phyloP scores from a whole-genome alignment of 805 yeast species.

The Metahyphopichia silvanorum region DNA sequence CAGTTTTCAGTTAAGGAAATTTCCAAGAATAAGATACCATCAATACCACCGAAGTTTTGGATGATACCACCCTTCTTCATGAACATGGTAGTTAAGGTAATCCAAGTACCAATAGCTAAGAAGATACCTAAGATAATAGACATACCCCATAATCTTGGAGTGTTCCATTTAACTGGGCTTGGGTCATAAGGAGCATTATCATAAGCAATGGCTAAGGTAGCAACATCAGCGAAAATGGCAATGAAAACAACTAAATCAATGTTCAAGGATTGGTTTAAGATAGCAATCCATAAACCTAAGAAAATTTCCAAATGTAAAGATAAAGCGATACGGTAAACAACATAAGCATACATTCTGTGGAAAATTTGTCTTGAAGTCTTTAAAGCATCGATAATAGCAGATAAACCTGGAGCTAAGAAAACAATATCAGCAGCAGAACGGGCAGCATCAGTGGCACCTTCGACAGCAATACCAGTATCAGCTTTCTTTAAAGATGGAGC shows the following conservation, averaged over 20 bases:
- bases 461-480: constrained; percentile 90
- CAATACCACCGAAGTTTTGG: constrained; percentile 93
- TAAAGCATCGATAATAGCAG: constrained; percentile 88
- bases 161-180: constrained; percentile 93
- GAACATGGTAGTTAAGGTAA: constrained; percentile 91
- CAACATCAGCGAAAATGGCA: constrained; percentile 97
- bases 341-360: constrained; percentile 99
- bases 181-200: constrained; percentile 96
- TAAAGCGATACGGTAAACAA: constrained; percentile 96
- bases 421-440: constrained; percentile 96
- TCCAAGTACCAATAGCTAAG: constrained; percentile 92
- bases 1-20: constrained; percentile 95
- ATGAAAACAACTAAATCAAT: constrained; percentile 92
- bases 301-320: constrained; percentile 92
- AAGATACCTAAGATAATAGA: constrained; percentile 82
- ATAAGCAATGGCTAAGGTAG: constrained; percentile 95
- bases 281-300: constrained; percentile 96
- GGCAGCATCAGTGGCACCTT: constrained; percentile 97
- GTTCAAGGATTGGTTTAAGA: constrained; percentile 79
- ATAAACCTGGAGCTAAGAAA: constrained; percentile 89
- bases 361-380: constrained; percentile 95
- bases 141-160: constrained; percentile 97
- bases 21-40: constrained; percentile 91
- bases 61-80: constrained; percentile 88
- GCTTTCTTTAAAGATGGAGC: constrained; percentile 98